A percentile compares a stretch with the other conserved stretches of the same genome.
Conservation (phyloP, 2,329 filamentous ascomycete genomes). For the Dothidotthia symphoricarpi region DNA sequence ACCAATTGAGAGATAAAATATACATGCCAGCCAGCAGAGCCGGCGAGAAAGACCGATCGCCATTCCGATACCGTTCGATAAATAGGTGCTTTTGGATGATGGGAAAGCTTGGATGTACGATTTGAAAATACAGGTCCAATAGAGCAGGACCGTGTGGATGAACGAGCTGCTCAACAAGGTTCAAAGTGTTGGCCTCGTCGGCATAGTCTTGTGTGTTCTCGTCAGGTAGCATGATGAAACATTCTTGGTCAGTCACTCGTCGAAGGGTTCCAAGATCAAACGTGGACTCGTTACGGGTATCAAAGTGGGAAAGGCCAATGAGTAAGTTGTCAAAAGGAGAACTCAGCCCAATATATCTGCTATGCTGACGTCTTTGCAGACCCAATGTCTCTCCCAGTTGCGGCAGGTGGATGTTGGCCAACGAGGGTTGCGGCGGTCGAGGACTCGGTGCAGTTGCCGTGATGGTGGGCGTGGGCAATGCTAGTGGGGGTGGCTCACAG, state of each 20-base stretch:
- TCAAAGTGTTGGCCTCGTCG: conserved; percentile 65
- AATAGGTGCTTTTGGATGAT: conserved; percentile 81
- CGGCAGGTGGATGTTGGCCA: conserved; percentile 33
- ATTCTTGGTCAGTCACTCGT: conserved; percentile 74
- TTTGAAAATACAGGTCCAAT: conserved; percentile 76
- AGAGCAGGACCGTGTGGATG: conserved; percentile 73
- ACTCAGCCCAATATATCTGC: conserved; percentile 79
- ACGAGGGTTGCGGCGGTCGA: conserved; percentile 31
- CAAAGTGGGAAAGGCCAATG: conserved; percentile 76
- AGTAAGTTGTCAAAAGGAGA: conserved; percentile 82
- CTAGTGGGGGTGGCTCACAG: conserved; percentile 42
- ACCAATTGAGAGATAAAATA: conserved; percentile 84
- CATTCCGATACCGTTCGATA: conserved; percentile 71
- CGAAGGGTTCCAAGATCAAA: conserved; percentile 63
- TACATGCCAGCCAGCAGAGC: conserved; percentile 78
- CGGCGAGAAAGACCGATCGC: conserved; percentile 71
- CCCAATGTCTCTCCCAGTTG: conserved; percentile 58
- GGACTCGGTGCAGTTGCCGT: conserved; percentile 42
- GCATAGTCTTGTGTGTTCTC: conserved; percentile 68
- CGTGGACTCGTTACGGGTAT: conserved; percentile 77
- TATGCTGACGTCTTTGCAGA: conserved; percentile 73
- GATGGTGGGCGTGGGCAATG: conserved; percentile 42
- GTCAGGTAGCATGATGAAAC: conserved; percentile 78
- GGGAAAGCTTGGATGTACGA: conserved; percentile 78
- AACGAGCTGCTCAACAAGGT: conserved; percentile 73